These are phyloP conservation scores for Ballota nigra DNA, from an alignment of 257 asterid species.

Conservation along the genomic window DNA sequence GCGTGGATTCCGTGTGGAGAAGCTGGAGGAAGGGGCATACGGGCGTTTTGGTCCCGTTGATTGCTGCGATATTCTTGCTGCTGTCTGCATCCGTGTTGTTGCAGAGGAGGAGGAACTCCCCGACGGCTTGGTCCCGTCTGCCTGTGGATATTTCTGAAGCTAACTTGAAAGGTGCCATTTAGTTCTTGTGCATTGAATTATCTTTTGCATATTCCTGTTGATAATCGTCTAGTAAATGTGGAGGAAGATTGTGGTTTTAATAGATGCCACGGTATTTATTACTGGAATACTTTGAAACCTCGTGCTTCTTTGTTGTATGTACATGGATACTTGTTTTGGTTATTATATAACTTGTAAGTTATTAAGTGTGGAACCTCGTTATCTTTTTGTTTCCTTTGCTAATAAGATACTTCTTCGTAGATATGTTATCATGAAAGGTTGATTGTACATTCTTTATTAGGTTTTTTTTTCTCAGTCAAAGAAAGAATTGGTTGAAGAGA, in stretches of 20 bases:
- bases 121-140: constrained; percentile 61
- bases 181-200: constrained; percentile 33
- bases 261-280: neutral
- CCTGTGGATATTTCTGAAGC: constrained; percentile 68
- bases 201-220: neutral
- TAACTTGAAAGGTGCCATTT: constrained; percentile 41
- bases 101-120: constrained; percentile 48
- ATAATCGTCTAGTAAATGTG: neutral
- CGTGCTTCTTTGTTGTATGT: constrained; percentile 14
- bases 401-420: too few species aligned
- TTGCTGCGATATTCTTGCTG: constrained; percentile 58
- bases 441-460: neutral
- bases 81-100: constrained; percentile 49
- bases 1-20: constrained; percentile 51
- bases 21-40: constrained; percentile 51
- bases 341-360: neutral
- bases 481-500: neutral
- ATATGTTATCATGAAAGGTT: neutral
- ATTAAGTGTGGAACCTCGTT: neutral
- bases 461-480: neutral
- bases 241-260: constrained; percentile 13
- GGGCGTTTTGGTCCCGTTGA: constrained; percentile 39
- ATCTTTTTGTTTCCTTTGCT: neutral
- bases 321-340: constrained; percentile 2
- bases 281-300: neutral